These are phyloP conservation scores for Trametes gibbosa DNA, from an alignment of 768 basidiomycete species.

Conservation along the genomic window DNA sequence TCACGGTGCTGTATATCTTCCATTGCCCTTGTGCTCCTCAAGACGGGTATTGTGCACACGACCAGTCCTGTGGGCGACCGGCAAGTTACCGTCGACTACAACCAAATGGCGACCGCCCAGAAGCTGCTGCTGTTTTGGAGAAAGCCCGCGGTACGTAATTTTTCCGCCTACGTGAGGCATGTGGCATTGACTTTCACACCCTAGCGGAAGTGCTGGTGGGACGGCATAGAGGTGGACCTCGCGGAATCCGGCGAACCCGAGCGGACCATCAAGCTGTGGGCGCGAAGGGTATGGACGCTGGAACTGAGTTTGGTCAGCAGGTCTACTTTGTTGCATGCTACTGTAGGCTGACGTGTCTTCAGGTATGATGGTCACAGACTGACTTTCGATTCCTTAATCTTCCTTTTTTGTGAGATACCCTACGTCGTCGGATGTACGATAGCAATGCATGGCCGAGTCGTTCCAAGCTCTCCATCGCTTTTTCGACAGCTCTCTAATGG, in stretches of 20 bases:
- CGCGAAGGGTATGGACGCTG: conserved; percentile 95
- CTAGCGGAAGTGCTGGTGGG: conserved; percentile 99
- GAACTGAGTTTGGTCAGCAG: conserved; percentile 84
- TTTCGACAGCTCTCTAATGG: background rate
- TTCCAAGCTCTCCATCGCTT: background rate
- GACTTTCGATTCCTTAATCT: background rate
- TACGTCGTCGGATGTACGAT: conserved; percentile 19
- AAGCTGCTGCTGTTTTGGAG: conserved; percentile 98
- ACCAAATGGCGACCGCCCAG: conserved; percentile 96
- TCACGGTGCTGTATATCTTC: conserved; percentile 97
- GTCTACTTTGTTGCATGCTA: background rate
- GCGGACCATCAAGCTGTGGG: conserved; percentile 86
- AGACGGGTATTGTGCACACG: conserved; percentile 88
- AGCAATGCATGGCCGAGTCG: background rate
- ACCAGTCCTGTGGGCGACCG: conserved; percentile 52
- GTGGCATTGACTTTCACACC: background rate
- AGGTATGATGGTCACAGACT: conserved; percentile 20
- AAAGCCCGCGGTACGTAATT: conserved; percentile 88
- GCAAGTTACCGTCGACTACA: conserved; percentile 80
- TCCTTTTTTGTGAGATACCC: conserved; percentile 15
- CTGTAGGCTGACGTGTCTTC: background rate
- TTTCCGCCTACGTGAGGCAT: background rate
- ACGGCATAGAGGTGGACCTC: conserved; percentile 88
- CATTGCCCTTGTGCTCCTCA: conserved; percentile 94
- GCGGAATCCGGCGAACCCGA: conserved; percentile 51